These are phyloP conservation scores for Entomortierella parvispora DNA, from an alignment of 192 early-diverging fungal species.

Conservation along the genomic window DNA sequence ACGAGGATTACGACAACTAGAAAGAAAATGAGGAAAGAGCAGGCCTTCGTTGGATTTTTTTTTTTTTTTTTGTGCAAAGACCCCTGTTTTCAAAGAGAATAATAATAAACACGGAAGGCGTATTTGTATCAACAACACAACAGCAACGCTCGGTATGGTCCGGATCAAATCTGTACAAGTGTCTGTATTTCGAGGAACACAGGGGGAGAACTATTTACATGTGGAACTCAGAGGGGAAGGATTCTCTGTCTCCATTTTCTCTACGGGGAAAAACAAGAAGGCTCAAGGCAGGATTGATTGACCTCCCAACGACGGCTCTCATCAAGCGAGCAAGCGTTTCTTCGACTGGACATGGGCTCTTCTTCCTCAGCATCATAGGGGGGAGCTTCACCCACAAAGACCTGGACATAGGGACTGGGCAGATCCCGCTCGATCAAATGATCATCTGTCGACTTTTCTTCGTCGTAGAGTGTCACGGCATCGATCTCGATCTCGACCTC, in stretches of 20 bases:
- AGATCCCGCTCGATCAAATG: neutral
- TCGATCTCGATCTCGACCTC: neutral
- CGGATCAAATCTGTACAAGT: too few species aligned
- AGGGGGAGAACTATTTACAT: too few species aligned
- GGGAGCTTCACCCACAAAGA: neutral
- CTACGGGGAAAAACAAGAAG: neutral
- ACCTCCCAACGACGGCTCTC: slow-evolving; percentile 30
- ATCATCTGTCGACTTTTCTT: neutral
- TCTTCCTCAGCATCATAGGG: neutral
- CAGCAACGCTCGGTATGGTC: too few species aligned
- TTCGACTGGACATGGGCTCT: slow-evolving; percentile 7
- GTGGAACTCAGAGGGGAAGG: neutral
- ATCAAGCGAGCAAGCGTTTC: slow-evolving; percentile 39
- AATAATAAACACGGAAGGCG: too few species aligned
- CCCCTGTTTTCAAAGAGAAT: neutral
- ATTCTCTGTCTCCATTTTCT: neutral
- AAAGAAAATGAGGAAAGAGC: slow-evolving; percentile 4
- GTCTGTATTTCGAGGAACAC: too few species aligned
- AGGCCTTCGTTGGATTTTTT: neutral
- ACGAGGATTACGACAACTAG: slow-evolving; percentile 41
- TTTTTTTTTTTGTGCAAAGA: slow-evolving; percentile 3
- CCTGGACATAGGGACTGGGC: neutral
- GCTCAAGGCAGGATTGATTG: neutral
- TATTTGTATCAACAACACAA: too few species aligned
- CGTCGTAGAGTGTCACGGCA: neutral